Base-by-base conservation (phyloP, 352 stramenopile species). In the Pythium periplocum region DNA sequence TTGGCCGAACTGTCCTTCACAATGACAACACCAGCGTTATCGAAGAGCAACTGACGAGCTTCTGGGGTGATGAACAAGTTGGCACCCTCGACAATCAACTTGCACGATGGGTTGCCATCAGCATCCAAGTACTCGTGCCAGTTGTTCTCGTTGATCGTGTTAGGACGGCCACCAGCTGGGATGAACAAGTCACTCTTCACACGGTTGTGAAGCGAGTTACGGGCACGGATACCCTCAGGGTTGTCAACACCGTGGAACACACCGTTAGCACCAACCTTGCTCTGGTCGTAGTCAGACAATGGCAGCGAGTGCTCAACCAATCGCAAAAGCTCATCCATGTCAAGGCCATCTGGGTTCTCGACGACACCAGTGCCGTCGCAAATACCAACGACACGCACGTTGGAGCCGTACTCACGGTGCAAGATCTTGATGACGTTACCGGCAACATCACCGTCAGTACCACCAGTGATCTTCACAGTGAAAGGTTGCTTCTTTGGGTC, bases 361-460 rank as follows among this genome's bases (percentile, higher is more conserved):
- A 97, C 79, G 58, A 96, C 95, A 31, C 93, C 95, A 12, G 87
- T 95, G 52, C 87, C 91, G 71, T 99, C 96, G 52, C 76, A 87
- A 61, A 90, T 90, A 34, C 79, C 76, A 4, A 97, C 93, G 40
- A 99, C 83, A n/a, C 92, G 94, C 43, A 99, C 71, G 53, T 96
- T 96, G 65, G 92, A 95, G 57, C 78, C 78, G 59, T 87, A 86
- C 57, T 99, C 96, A 32, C 96, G 84, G 71, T 94, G 64, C 48
- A 99, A 65, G 64, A 99, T 99, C 67, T 98, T 98, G 53, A 99
- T 96, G 59, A 98, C 95, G 66, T 99, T 99, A 35, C 95, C 96
- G 44, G 90, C 96, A 5, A 99, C 96, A 62, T 99, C 96, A 30
- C 96, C 96, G 71, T 99, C 96, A 5, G 96, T 97, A 33, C 96